These are phyloP conservation scores for Blastomyces silverae DNA, from an alignment of 2,329 filamentous ascomycete genomes.

Conservation along the genomic window DNA sequence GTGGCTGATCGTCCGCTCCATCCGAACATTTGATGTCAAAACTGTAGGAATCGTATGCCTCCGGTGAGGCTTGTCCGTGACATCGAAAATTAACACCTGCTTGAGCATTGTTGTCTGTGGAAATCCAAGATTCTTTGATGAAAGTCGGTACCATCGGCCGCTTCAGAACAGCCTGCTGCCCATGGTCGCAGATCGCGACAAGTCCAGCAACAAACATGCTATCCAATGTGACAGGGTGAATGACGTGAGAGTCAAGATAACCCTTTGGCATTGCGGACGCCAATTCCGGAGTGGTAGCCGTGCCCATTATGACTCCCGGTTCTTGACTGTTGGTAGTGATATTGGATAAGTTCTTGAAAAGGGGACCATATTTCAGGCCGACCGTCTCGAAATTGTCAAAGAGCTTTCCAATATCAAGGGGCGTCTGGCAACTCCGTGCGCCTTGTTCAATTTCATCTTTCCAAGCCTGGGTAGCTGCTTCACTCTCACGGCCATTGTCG, in stretches of 20 bases:
- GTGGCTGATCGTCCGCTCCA: conserved; percentile 14
- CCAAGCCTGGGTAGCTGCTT: conserved; percentile 21
- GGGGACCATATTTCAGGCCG: conserved; percentile 30
- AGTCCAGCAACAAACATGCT: conserved; percentile 31
- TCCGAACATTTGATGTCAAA: conserved; percentile 23
- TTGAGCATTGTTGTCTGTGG: conserved; percentile 23
- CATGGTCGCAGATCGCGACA: conserved; percentile 25
- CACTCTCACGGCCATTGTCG: conserved; percentile 24
- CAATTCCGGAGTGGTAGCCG: conserved; percentile 29
- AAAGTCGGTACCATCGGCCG: conserved; percentile 29
- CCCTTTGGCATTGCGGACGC: conserved; percentile 31
- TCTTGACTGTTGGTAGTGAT: conserved; percentile 22
- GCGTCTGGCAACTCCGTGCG: conserved; percentile 21
- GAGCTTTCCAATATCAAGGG: conserved; percentile 24
- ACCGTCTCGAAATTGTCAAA: conserved; percentile 28
- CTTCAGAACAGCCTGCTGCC: conserved; percentile 22
- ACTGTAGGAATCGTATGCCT: conserved; percentile 22
- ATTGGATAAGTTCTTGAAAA: conserved; percentile 29
- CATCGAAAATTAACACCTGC: conserved; percentile 25
- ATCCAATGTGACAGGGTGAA: conserved; percentile 36
- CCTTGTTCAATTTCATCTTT: conserved; percentile 18
- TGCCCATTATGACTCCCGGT: conserved; percentile 23
- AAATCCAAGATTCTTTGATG: conserved; percentile 32
- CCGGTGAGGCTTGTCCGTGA: conserved; percentile 24
- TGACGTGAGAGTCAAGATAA: conserved; percentile 30